phyloP scores from a whole-genome alignment of 139 green algal species.

The Desmodesmus armatus region DNA sequence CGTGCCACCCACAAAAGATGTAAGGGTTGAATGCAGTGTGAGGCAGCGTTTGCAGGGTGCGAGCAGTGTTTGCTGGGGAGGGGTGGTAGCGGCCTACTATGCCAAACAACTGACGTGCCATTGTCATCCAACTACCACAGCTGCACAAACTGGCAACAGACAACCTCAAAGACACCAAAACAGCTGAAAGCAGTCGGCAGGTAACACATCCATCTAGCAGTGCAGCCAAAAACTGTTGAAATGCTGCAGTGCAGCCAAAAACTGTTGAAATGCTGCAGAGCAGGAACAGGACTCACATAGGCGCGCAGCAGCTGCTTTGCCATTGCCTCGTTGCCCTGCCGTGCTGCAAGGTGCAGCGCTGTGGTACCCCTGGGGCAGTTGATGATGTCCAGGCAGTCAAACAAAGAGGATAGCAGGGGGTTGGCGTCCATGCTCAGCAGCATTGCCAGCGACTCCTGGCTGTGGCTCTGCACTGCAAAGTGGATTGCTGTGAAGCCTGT shows the following conservation, averaged over 20 bases:
- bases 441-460: constrained; percentile 8
- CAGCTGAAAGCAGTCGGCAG: too few relatives aligned
- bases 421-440: constrained; percentile 26
- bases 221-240: too few relatives aligned
- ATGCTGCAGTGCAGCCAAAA: too few relatives aligned
- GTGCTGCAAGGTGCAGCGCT: constrained; percentile 55
- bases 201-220: too few relatives aligned
- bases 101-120: not conserved
- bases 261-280: too few relatives aligned
- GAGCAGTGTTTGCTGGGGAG: too few relatives aligned
- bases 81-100: not conserved
- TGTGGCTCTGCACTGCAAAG: constrained; percentile 50
- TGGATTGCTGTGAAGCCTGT: constrained; percentile 49
- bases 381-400: constrained; percentile 40
- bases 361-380: constrained; percentile 48
- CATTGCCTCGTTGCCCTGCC: not conserved
- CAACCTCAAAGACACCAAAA: too few relatives aligned
- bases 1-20: not conserved
- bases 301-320: constrained; percentile 44
- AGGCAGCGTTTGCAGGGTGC: not conserved
- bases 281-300: constrained; percentile 28
- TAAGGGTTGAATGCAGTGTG: not conserved
- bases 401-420: constrained; percentile 17
- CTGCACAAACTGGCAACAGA: too few relatives aligned
- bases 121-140: not conserved